phyloP scores from a whole-genome alignment of 164 flowering plant species.

The Euptelea pleiosperma region DNA sequence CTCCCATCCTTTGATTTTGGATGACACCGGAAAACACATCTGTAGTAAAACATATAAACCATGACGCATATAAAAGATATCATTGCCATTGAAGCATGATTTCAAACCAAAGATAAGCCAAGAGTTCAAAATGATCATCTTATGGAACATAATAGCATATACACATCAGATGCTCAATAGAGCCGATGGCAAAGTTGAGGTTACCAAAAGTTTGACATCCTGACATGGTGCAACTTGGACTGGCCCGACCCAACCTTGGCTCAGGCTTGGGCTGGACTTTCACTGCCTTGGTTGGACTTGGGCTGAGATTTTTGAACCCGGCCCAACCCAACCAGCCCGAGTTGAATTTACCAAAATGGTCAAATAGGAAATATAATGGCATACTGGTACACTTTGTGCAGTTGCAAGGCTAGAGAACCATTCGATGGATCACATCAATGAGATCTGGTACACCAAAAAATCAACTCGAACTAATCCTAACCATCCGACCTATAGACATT shows the following conservation, averaged over 20 bases:
- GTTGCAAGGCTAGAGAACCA: neutral
- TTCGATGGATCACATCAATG: neutral
- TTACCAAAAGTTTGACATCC: neutral
- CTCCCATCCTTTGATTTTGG: conserved; percentile 64
- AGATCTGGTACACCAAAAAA: neutral
- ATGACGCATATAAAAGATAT: neutral
- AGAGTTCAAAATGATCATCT: neutral
- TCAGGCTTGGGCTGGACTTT: too few relatives aligned
- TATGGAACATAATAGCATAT: neutral
- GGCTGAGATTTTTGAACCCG: too few relatives aligned
- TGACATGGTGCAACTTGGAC: too few relatives aligned
- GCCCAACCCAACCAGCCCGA: too few relatives aligned
- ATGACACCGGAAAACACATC: conserved; percentile 71
- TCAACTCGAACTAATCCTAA: neutral
- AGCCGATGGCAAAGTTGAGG: neutral
- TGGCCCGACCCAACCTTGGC: too few relatives aligned
- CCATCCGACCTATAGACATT: neutral
- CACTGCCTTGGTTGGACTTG: too few relatives aligned
- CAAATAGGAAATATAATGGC: neutral
- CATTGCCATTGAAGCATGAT: conserved; percentile 1
- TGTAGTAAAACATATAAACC: conserved; percentile 25
- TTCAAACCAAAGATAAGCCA: conserved; percentile 2
- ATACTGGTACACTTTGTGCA: neutral
- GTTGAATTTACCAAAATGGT: conserved; percentile 2
- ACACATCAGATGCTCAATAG: neutral